Percentiles rank a stretch among this genome's conserved stretches.
phyloP scores from a whole-genome alignment of 177 flowering plant genomes.

The Vitis hybrid region DNA sequence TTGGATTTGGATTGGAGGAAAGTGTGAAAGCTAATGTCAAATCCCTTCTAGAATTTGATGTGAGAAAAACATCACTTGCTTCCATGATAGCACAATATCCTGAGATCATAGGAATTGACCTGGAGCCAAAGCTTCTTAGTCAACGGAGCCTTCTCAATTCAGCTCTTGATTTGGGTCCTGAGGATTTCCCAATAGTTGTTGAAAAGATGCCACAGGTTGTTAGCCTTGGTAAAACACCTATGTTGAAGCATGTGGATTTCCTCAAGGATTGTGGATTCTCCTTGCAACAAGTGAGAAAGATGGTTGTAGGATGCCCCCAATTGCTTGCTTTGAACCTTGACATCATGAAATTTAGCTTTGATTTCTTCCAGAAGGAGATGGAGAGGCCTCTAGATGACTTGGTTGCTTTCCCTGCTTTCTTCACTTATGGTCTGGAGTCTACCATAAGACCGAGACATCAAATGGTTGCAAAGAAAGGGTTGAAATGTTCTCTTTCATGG shows the following conservation, averaged over 20 bases:
- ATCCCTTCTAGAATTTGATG: conserved; percentile 53
- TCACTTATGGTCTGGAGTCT: conserved; percentile 85
- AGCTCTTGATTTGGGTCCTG: conserved; percentile 37
- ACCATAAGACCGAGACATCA: conserved; percentile 76
- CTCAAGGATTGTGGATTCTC: conserved; percentile 77
- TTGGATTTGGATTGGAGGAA: conserved; percentile 76
- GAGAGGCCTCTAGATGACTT: conserved; percentile 71
- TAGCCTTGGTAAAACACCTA: conserved; percentile 52
- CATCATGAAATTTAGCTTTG: conserved; percentile 76
- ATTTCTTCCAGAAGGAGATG: conserved; percentile 70
- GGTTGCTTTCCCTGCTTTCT: conserved; percentile 85
- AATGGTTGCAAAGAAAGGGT: conserved; percentile 57
- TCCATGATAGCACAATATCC: conserved; percentile 83
- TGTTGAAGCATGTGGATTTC: conserved; percentile 71
- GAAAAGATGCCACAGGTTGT: conserved; percentile 95
- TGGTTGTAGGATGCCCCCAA: conserved; percentile 86
- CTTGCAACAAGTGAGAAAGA: conserved; percentile 51
- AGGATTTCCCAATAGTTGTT: conserved; percentile 64
- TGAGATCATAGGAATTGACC: conserved; percentile 78
- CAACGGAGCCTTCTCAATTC: conserved; percentile 55
- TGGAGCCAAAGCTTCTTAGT: conserved; percentile 57
- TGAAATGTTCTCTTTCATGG: conserved; percentile 80
- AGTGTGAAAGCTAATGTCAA: conserved; percentile 71
- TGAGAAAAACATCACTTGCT: conserved; percentile 52
- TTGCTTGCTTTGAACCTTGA: conserved; percentile 79